Evolutionary conservation across 1,284 basidiomycete species (phyloP), one percentile per base, ranked within the genome.

Genomic region (Bjerkandera adusta): DNA sequence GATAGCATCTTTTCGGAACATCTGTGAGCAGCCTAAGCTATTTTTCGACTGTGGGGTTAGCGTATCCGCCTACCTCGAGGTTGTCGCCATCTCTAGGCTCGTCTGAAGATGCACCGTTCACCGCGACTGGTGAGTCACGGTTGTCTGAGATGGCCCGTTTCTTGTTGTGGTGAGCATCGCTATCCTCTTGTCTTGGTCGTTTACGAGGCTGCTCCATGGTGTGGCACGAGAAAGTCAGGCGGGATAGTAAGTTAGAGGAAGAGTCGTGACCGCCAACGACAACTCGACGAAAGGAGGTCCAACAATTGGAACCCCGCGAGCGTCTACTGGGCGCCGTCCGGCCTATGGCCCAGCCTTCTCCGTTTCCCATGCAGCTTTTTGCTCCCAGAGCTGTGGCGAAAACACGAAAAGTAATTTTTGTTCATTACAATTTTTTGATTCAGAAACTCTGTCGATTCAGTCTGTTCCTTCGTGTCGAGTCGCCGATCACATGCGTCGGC

Each of bases 1-100:
- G 43, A 97, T 88, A 34, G 94, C 94, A 63, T 95, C 92, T 68
- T 97, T 97, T 50, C 91, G 84, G 47, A 64, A 66, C 41, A 59
- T 40, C 64, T 66, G 24, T 21, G 20, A 15, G 12, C 10, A 29
- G 12, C 22, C n/a, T 38, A 1, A 43, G 33, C 29, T 16, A 21
- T 26, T 16, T 35, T 27, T 36, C 8, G 36, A 47, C 13, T 38
- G 32, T 10, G 32, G 37, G 20, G 40, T 20, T 27, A 26, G 29
- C 15, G n/a, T 30, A 25, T 41, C 36, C 21, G 30, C 39, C 46
- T 68, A 89, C 89, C 82, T 91, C 88, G 52, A 91, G 73, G 59
- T 80, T 79, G 68, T 80, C 78, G 52, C 71, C 71, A 51, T 82
- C 78, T 50, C 71, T 73, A 38, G 79, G 76, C 58, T 85, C 81